Conservation (phyloP, 176 grass and related monocot genomes). For the Aegilops tauschii region DNA sequence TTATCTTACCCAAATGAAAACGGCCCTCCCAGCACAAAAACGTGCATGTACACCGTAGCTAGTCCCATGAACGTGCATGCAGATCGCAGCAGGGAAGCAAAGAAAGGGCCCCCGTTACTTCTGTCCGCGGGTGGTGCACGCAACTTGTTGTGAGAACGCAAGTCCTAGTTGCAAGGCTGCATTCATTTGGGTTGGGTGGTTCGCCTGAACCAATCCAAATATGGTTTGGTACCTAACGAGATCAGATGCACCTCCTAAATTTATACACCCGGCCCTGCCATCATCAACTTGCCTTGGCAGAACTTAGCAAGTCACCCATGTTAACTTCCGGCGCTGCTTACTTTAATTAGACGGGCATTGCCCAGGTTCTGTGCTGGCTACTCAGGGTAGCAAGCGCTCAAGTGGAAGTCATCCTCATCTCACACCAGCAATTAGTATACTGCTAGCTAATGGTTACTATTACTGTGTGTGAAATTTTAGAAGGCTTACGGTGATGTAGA, state of each 20-base stretch:
- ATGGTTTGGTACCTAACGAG: not conserved
- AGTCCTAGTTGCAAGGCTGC: not conserved
- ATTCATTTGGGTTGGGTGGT: not conserved
- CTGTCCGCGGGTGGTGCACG: not conserved
- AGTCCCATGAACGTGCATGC: not conserved
- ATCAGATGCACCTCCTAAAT: not conserved
- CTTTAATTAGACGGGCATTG: not conserved
- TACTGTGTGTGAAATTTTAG: not conserved
- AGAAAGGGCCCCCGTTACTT: not conserved
- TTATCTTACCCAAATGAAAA: not conserved
- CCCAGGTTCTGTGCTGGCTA: not conserved
- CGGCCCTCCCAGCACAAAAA: not conserved
- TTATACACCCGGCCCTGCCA: not conserved
- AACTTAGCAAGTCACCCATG: not conserved
- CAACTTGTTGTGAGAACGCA: not conserved
- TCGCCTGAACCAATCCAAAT: not conserved
- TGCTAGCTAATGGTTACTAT: not conserved
- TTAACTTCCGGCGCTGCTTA: not conserved
- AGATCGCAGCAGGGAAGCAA: not conserved
- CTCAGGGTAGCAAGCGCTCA: not conserved
- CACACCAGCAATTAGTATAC: not conserved
- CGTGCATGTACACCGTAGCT: not conserved
- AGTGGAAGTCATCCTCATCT: not conserved
- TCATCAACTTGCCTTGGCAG: not conserved
- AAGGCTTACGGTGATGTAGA: conserved; percentile 84